Base-by-base conservation (phyloP, 108 stramenopile genomes). In the Schizochytrium sp. region DNA sequence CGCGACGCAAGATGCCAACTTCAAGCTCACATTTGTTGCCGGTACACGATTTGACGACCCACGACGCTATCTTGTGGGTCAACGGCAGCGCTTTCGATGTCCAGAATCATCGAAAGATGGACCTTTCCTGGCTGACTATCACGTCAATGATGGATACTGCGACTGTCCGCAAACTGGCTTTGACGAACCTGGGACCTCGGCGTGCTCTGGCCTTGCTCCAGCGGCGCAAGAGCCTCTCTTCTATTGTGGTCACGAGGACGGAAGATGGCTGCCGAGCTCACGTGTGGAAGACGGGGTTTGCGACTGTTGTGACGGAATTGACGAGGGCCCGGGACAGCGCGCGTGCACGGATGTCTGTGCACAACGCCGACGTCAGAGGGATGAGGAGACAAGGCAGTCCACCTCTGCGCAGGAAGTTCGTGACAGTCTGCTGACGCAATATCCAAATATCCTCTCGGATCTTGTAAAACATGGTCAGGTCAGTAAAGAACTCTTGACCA, bases 171-270 rank as follows among this genome's bases (percentile, higher is more conserved):
- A 12, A 23, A 53, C 76, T 16, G 76, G 76, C n/a, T 83, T 83
- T 83, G 76, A 83, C 28, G 76, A 83, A 23, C 76, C 76, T 21
- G 76, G 76, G 25, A 83, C 76, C 18, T 23, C 76, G n/a, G 76
- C 76, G 12, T 83, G 76, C 51, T 83, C 76, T 6, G 76, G 76
- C 19, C 6, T 83, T 2, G 4, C 76, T 23, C 6, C 41, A 23
- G 72, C 23, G 18, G 2, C 23, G 23, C 29, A 41, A 16, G 76
- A 83, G 23, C 76, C 76, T 6, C 51, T 83, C 6, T 83, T 83
- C 23, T 83, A 28, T 34, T 83, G 76, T 23, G 76, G 76, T 0
- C 19, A 83, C 18, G 23, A 25, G 3, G 76, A 83, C 4, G 76
- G 76, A 0, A 10, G 76, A 6, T 53, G 48, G 48, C 45, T 83